Evolutionary conservation across 2,329 filamentous ascomycete genomes (phyloP).

Genomic region (Fusarium begoniae): DNA sequence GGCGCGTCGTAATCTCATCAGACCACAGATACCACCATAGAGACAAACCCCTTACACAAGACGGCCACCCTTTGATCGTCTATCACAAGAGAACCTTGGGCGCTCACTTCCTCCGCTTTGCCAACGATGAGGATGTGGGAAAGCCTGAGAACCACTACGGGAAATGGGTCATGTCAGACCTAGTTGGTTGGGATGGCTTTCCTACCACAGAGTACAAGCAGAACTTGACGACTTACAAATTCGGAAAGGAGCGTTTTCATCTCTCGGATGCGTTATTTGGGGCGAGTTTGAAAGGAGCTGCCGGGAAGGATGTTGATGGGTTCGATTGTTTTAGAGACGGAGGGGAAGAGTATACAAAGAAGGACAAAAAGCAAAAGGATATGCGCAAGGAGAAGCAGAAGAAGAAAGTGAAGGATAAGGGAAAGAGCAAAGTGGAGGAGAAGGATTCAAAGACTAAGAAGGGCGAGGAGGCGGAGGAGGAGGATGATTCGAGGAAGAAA

Average conservation of each 20-base stretch:
- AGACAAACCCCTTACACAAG: neutral
- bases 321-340: neutral
- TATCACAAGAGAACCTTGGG: neutral
- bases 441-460: neutral
- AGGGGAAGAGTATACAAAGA: neutral
- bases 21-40: rapidly evolving
- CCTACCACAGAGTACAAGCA: neutral
- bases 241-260: neutral
- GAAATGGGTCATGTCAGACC: neutral
- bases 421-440: neutral
- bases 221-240: rapidly evolving
- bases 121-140: rapidly evolving
- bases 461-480: rapidly evolving
- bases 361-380: neutral
- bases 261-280: neutral
- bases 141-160: neutral
- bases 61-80: neutral
- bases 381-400: neutral
- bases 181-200: neutral
- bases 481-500: no score
- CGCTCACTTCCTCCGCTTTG: neutral
- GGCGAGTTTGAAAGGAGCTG: neutral
- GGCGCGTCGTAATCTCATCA: neutral
- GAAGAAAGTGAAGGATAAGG: neutral
- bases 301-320: neutral